A percentile compares a stretch with the other conserved stretches of the same genome.
Conservation (phyloP, 2,329 filamentous ascomycete species). For the Monilinia polystroma region DNA sequence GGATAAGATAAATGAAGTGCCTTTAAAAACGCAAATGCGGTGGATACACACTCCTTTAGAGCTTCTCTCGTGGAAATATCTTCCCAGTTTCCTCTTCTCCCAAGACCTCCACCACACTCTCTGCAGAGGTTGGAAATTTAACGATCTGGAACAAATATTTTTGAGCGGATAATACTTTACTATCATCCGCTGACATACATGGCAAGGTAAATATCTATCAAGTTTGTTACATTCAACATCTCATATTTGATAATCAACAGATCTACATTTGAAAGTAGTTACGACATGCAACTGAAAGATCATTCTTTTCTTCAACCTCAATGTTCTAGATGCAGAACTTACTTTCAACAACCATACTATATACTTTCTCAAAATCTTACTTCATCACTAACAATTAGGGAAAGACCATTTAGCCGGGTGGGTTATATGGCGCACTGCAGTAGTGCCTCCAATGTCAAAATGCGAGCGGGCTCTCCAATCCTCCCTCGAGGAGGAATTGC, state of each 20-base stretch:
- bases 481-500: background rate
- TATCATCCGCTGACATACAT: background rate
- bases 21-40: no score
- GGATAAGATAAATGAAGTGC: no score
- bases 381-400: background rate
- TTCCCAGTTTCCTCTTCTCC: background rate
- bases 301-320: background rate
- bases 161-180: background rate
- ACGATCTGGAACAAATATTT: background rate
- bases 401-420: constrained; percentile 7
- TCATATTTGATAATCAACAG: no score
- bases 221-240: no score
- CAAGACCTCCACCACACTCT: background rate
- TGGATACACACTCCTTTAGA: background rate
- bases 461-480: background rate
- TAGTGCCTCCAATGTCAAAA: constrained; percentile 5
- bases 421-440: background rate
- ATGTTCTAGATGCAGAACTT: background rate
- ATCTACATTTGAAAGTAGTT: no score
- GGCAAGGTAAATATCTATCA: background rate
- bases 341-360: background rate
- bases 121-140: background rate
- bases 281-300: no score
- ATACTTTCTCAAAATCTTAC: background rate
- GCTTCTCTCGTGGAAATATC: no score